These are phyloP conservation scores for Aureobasidium sp. DNA, from an alignment of 2,329 filamentous ascomycete genomes.

Conservation along the genomic window DNA sequence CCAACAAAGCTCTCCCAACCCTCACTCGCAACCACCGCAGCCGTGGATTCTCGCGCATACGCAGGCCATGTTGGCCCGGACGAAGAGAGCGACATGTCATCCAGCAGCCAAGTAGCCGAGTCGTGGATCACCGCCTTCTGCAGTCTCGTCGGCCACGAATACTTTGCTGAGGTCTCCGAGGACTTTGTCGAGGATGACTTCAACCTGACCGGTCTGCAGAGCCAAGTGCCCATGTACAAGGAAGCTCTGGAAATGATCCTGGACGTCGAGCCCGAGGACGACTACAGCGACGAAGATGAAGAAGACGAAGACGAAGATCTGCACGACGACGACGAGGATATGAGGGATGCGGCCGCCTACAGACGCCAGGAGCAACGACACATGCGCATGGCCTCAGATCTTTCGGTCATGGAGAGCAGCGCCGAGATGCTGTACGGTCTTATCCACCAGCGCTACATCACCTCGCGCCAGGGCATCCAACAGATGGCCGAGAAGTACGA, in stretches of 20 bases:
- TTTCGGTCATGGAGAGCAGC: conserved; percentile 92
- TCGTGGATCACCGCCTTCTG: conserved; percentile 99
- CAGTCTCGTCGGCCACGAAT: conserved; percentile 90
- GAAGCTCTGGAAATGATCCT: conserved; percentile 99
- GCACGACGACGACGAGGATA: conserved; percentile 49
- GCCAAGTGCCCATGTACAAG: conserved; percentile 97
- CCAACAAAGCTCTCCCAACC: not conserved
- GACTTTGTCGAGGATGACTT: conserved; percentile 99
- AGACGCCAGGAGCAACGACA: conserved; percentile 57
- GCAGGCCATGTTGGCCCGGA: conserved; percentile 3
- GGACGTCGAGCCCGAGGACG: conserved; percentile 93
- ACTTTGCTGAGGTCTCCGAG: conserved; percentile 97
- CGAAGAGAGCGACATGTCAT: conserved; percentile 39
- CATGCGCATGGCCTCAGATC: conserved; percentile 79
- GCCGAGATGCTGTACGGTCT: conserved; percentile 98
- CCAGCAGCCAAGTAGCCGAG: conserved; percentile 56
- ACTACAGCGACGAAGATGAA: conserved; percentile 59
- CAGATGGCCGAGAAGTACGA: conserved; percentile 99
- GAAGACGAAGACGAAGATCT: conserved; percentile 44
- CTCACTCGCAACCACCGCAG: not conserved
- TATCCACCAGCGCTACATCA: conserved; percentile 98
- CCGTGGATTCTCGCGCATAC: conserved; percentile 4
- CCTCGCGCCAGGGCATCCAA: conserved; percentile 89
- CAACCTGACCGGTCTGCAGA: conserved; percentile 91
- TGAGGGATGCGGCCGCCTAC: conserved; percentile 31